Base-by-base conservation (phyloP, 2,329 filamentous ascomycete species). In the Paecilomyces formosus region DNA sequence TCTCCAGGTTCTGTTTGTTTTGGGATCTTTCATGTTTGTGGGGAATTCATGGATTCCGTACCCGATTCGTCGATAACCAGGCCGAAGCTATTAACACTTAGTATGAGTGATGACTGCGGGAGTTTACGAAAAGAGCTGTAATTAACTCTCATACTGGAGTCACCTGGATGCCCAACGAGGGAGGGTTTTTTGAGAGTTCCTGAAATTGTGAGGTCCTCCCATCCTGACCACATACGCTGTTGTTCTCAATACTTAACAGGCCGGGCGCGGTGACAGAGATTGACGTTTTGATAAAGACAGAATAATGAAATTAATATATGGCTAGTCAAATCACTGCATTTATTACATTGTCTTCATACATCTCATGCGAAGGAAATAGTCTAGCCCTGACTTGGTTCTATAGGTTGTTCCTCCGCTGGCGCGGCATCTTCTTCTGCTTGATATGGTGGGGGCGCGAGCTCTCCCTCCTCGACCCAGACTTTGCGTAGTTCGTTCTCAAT, bases 401-500 rank as follows among this genome's bases (percentile, higher is more conserved):
- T 51, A n/a, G 35, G 24, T 6, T 56, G 53, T 31, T 45, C 28
- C 11, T 55, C 13, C 39, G 35, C 57, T 35, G 24, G 53, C 26
- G 24, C 51, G n/a, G 54, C 55, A 30, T 61, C 65, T 30, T 53
- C 58, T 26, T 68, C 65, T 53, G 70, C 66, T 26, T 70, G 64
- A 56, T 72, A 73, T 26, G 73, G 69, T 7, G 74, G 72, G 18
- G 69, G 72, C n/a, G 68, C 65, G 61, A 74, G 65, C 59, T 75
- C 72, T 26, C 68, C 70, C 15, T 70, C 78, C n/a, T 77, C 74
- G 22, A 85, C 75, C 80, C 84, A 86, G 4, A 88, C 85, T 63
- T 79, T 80, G 50, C 74, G 85, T 59, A 99, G 78, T 76, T 99
- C 93, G 51, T 76, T 76, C 68, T 97, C 92, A 67, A 99, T 95